phyloP scores from a whole-genome alignment of 2,329 filamentous ascomycete species.

The Fusarium metavorans region DNA sequence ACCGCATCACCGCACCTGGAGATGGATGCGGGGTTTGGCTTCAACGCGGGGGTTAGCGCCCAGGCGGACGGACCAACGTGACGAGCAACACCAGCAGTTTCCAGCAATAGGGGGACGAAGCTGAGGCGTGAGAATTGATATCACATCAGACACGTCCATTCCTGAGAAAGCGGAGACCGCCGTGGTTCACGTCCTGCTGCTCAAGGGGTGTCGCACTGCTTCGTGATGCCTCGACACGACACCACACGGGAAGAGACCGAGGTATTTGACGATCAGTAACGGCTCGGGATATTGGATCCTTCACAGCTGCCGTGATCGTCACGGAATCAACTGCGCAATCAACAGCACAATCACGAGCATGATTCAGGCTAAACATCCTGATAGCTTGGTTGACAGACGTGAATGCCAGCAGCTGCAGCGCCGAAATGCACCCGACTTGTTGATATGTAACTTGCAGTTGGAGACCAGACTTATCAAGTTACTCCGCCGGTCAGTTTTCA shows the following conservation, averaged over 20 bases:
- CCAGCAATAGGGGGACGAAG: neutral
- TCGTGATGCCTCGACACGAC: neutral
- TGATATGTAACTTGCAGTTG: neutral
- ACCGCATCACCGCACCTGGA: slow-evolving; percentile 19
- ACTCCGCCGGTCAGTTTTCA: slow-evolving; percentile 16
- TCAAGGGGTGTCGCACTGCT: slow-evolving; percentile 25
- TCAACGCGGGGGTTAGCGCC: slow-evolving; percentile 47
- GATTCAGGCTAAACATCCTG: slow-evolving; percentile 10
- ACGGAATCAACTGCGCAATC: slow-evolving; percentile 16
- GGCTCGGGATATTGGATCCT: slow-evolving; percentile 25
- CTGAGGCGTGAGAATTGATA: slow-evolving; percentile 27
- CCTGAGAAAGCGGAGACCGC: slow-evolving; percentile 31
- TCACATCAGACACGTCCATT: slow-evolving; percentile 35
- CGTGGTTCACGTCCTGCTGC: slow-evolving; percentile 17
- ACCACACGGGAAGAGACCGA: slow-evolving; percentile 38
- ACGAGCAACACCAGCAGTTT: slow-evolving; percentile 22
- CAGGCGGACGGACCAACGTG: slow-evolving; percentile 39
- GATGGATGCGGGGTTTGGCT: slow-evolving; percentile 47
- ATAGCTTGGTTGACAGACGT: neutral
- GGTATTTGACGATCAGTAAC: slow-evolving; percentile 34
- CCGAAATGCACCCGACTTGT: slow-evolving; percentile 9
- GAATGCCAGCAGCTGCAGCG: slow-evolving; percentile 13
- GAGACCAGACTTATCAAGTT: slow-evolving; percentile 5
- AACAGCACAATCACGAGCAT: slow-evolving; percentile 23
- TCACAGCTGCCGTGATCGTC: slow-evolving; percentile 31